These are phyloP conservation scores for Maudiozyma saulgeensis DNA, from an alignment of 805 yeast species.

Conservation along the genomic window DNA sequence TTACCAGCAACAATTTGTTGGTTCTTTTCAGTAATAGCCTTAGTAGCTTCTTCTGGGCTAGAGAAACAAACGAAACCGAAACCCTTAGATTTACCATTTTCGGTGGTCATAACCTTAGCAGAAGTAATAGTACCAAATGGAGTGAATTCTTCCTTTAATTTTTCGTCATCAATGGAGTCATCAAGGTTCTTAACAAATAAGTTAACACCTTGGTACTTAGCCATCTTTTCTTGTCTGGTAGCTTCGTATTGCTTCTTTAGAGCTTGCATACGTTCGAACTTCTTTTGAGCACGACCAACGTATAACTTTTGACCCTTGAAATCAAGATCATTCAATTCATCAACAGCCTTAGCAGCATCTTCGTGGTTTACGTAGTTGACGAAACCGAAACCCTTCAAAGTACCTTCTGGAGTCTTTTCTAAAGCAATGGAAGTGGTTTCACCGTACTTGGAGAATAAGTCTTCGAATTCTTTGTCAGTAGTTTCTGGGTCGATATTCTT, in stretches of 20 bases:
- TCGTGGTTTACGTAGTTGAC: slow-evolving; percentile 85
- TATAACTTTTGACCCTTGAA: slow-evolving; percentile 75
- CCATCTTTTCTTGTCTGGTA: slow-evolving; percentile 80
- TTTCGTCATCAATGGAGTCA: slow-evolving; percentile 84
- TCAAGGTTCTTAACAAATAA: slow-evolving; percentile 94
- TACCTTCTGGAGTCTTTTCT: slow-evolving; percentile 75
- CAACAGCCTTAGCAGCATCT: slow-evolving; percentile 85
- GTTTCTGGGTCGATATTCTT: slow-evolving; percentile 76
- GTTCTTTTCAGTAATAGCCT: slow-evolving; percentile 97
- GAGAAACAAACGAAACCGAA: slow-evolving; percentile 98
- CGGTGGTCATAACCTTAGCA: slow-evolving; percentile 93
- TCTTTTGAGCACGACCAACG: slow-evolving; percentile 99
- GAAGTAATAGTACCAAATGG: slow-evolving; percentile 93
- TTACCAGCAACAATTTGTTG: slow-evolving; percentile 90
- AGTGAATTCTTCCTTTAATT: slow-evolving; percentile 82
- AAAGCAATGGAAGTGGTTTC: slow-evolving; percentile 72
- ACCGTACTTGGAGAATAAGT: slow-evolving; percentile 67
- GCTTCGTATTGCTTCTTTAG: slow-evolving; percentile 91
- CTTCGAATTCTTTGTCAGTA: slow-evolving; percentile 60
- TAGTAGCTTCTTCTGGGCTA: slow-evolving; percentile 96
- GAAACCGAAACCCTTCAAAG: slow-evolving; percentile 92
- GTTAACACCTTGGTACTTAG: slow-evolving; percentile 96
- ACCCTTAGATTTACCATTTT: slow-evolving; percentile 90
- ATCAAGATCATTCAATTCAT: slow-evolving; percentile 80
- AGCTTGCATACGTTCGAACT: slow-evolving; percentile 93